A percentile compares a stretch with the other conserved stretches of the same genome.
Evolutionary conservation across 2,329 filamentous ascomycete genomes (phyloP).

Genomic region (Aspergillus persii): DNA sequence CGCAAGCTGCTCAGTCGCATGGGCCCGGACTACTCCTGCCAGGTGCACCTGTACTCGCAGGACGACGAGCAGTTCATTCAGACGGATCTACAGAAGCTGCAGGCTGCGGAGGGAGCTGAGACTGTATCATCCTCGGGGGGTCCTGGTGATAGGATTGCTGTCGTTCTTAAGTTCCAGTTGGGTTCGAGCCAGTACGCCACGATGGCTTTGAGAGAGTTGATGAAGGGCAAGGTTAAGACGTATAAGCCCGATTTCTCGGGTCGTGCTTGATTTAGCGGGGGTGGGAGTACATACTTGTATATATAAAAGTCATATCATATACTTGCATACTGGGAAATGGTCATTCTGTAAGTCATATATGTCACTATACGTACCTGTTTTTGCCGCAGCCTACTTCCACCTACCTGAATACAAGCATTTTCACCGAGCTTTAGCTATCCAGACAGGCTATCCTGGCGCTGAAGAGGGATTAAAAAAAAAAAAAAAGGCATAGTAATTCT

Average conservation of each 20-base stretch:
- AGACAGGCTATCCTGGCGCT: too few relatives aligned
- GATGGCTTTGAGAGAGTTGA: conserved; percentile 76
- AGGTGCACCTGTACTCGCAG: conserved; percentile 64
- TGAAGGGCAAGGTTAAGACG: conserved; percentile 63
- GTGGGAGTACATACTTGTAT: not conserved
- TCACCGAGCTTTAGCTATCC: too few relatives aligned
- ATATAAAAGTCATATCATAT: not conserved
- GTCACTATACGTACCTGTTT: too few relatives aligned
- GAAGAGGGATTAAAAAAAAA: too few relatives aligned
- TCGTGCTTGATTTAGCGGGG: conserved; percentile 22
- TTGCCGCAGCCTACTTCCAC: too few relatives aligned
- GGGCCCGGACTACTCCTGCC: conserved; percentile 60
- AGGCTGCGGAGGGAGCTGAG: conserved; percentile 35
- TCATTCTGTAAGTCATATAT: too few relatives aligned
- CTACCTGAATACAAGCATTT: too few relatives aligned
- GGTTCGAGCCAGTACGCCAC: conserved; percentile 81
- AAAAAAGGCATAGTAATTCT: too few relatives aligned
- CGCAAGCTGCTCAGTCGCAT: conserved; percentile 77
- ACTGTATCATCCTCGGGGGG: not conserved
- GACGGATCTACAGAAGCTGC: conserved; percentile 75
- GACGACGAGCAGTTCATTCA: conserved; percentile 80
- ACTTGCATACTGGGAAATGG: not conserved
- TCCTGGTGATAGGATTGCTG: conserved; percentile 56
- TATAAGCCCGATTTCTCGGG: conserved; percentile 63
- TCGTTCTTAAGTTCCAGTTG: conserved; percentile 71